Base-by-base conservation (phyloP, 1,139 yeast species). In the Pichia inconspicua region DNA sequence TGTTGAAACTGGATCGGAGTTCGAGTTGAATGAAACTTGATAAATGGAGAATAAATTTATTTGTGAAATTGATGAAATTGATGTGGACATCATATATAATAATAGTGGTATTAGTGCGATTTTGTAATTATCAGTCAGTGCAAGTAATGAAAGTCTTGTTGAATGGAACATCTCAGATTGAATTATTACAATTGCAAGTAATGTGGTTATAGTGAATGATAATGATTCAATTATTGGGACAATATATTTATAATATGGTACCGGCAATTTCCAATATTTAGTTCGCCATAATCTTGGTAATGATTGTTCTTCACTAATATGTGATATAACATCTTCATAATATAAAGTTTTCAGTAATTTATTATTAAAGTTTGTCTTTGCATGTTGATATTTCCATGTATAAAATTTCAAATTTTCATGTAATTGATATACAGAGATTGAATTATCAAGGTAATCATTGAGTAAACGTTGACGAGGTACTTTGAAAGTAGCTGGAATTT, bases 121-220 rank as follows among this genome's bases (percentile, higher is more conserved):
- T 72, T 44, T 19, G 52, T 35, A 2, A 46, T 48, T 32, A 71
- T 57, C 19, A 30, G 30, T 12, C 11, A 75, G 49, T 55, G 84
- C 82, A 43, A 86, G 75, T 11, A 84, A 61, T 11, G 90, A 83
- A 17, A 81, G 64, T 45, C 64, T 69, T 1, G 92, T 80, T 6
- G 88, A 84, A 61, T 86, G 90, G 50, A 84, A 72, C 43, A 84
- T 69, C 62, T 87, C 96, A 17, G 92, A 82, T 68, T 84, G 82
- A 22, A 84, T 72, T 9, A 87, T 69, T 1, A 78, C 61, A 14
- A 79, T 64, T 0, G 90, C 78, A 22, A 83, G 58, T 0, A 67
- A 41, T 1, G 74, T 69, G 4, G 84, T 65, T 3, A 69, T 44
- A 0, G 66, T 42, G 0, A 79, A 69, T 27, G 66, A 50, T 0